Conservation (phyloP, 305 asterid genomes). For the Fraxinus floribunda region DNA sequence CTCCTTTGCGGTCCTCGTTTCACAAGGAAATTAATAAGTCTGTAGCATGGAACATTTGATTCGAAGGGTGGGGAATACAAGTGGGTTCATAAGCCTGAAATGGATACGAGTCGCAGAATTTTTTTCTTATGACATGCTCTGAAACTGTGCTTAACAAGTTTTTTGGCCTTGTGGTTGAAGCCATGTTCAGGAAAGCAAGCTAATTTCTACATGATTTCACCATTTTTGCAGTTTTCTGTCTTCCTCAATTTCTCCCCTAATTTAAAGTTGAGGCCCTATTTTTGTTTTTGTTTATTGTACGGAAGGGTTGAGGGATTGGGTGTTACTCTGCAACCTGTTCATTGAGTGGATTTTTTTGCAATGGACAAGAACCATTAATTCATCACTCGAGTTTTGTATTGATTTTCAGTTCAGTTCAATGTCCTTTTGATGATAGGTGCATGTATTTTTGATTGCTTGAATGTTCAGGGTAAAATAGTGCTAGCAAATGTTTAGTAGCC, state of each 20-base stretch:
- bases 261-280: not conserved
- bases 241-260: not conserved
- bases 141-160: not conserved
- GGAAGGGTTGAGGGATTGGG: not conserved
- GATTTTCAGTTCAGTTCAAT: too few species aligned
- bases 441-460: too few species aligned
- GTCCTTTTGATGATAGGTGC: too few species aligned
- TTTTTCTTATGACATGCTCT: slow-evolving; percentile 62
- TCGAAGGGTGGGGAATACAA: slow-evolving; percentile 87
- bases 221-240: not conserved
- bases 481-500: too few species aligned
- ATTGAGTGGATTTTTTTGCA: not conserved
- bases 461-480: too few species aligned
- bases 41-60: slow-evolving; percentile 91
- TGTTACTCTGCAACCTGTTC: too few species aligned
- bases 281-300: not conserved
- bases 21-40: slow-evolving; percentile 71
- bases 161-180: not conserved
- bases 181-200: not conserved
- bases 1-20: slow-evolving; percentile 96
- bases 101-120: slow-evolving; percentile 95
- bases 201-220: not conserved
- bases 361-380: not conserved
- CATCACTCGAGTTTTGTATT: too few species aligned
- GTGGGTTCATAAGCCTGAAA: slow-evolving; percentile 98